A percentile compares a stretch with the other conserved stretches of the same genome.
Conservation (phyloP, 2,329 filamentous ascomycete genomes). For the Calonectria leucothoes region DNA sequence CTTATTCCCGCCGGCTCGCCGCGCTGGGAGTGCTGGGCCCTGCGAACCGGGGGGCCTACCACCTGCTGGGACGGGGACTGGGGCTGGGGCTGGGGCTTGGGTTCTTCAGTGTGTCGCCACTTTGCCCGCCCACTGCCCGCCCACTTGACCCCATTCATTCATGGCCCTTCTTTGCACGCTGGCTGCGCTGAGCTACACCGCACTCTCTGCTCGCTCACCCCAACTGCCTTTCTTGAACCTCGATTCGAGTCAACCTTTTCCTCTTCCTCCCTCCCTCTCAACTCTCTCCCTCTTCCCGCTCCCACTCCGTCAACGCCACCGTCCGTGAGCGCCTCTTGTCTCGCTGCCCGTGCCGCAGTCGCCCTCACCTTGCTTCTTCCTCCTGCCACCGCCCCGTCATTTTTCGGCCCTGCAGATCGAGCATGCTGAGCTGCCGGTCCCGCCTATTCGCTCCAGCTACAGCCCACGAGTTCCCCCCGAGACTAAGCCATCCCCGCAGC, state of each 20-base stretch:
- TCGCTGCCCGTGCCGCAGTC: not conserved
- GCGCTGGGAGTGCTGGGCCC: not conserved
- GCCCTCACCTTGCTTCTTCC: not conserved
- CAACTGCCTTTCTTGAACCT: not conserved
- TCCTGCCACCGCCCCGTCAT: conserved; percentile 1
- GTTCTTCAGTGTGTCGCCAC: conserved; percentile 13
- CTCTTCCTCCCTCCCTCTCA: not conserved
- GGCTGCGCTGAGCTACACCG: conserved; percentile 15
- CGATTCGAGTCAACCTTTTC: conserved; percentile 7
- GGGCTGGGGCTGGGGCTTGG: conserved; percentile 1
- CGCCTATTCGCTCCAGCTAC: conserved; percentile 35
- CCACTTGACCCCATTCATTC: conserved; percentile 11
- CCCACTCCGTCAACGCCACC: not conserved
- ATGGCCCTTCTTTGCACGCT: not conserved
- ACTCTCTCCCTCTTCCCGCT: not conserved
- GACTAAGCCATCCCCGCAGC: conserved; percentile 40
- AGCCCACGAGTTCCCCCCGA: conserved; percentile 35
- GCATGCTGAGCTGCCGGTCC: conserved; percentile 33
- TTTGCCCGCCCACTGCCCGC: conserved; percentile 3
- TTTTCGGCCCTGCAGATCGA: conserved; percentile 25
- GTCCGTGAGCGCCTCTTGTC: conserved; percentile 2
- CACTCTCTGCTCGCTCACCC: conserved; percentile 14
- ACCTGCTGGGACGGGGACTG: not conserved
- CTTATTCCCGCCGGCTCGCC: not conserved
- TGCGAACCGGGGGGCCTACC: conserved; percentile 4